Evolutionary conservation across 208 protist genomes (phyloP).

Genomic region (Naegleria lovaniensis): DNA sequence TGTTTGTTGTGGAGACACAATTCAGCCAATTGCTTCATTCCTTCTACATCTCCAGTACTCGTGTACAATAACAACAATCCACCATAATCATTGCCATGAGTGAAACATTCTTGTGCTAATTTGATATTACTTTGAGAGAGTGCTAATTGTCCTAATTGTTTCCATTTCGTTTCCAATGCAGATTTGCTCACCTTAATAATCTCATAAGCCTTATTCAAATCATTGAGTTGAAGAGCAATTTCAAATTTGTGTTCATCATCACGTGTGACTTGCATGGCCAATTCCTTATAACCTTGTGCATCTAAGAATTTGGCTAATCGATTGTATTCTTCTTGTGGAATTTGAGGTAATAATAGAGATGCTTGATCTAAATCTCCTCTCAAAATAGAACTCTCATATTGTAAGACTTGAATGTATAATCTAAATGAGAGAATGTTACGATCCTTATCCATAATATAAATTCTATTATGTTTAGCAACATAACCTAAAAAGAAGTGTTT

Average conservation of each 20-base stretch:
- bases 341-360: conserved; percentile 59
- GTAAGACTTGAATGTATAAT: conserved; percentile 80
- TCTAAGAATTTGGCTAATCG: conserved; percentile 89
- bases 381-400: conserved; percentile 94
- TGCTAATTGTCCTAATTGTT: conserved; percentile 86
- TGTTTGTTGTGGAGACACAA: conserved; percentile 43
- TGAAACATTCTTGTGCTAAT: conserved; percentile 65
- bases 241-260: conserved; percentile 90
- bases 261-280: conserved; percentile 81
- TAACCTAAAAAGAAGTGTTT: conserved; percentile 76
- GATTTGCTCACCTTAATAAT: conserved; percentile 56
- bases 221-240: conserved; percentile 77
- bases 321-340: conserved; percentile 68
- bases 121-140: conserved; percentile 62
- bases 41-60: conserved; percentile 44
- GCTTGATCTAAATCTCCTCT: conserved; percentile 84
- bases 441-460: conserved; percentile 92
- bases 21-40: conserved; percentile 64
- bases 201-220: conserved; percentile 61
- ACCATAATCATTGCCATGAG: conserved; percentile 46
- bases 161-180: conserved; percentile 70
- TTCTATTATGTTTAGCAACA: conserved; percentile 81
- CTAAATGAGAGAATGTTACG: conserved; percentile 79
- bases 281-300: conserved; percentile 73
- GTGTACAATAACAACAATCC: conserved; percentile 59